These are phyloP conservation scores for Gossypium schwendimanii DNA, from an alignment of 441 rosid genomes.

Conservation along the genomic window DNA sequence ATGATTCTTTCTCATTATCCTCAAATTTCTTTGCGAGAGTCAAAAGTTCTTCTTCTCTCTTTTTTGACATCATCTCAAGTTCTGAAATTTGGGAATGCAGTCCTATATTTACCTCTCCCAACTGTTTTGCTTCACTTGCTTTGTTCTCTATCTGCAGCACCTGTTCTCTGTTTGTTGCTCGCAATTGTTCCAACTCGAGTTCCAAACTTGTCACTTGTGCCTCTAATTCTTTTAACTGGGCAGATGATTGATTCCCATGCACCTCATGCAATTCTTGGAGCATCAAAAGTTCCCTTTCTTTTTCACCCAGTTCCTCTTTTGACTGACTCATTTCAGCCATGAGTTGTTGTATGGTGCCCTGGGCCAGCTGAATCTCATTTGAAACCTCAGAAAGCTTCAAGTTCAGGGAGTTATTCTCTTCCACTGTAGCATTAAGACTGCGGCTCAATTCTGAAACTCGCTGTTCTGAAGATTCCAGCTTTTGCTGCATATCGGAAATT, in stretches of 20 bases:
- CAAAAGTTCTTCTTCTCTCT: constrained; percentile 42
- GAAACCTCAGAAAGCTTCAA: constrained; percentile 39
- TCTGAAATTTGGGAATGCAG: constrained; percentile 43
- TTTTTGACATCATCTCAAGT: constrained; percentile 37
- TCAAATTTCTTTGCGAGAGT: constrained; percentile 42
- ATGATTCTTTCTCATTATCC: constrained; percentile 29
- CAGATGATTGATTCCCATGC: constrained; percentile 44
- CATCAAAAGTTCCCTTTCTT: constrained; percentile 45
- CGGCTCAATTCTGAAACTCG: constrained; percentile 38
- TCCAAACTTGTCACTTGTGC: constrained; percentile 43
- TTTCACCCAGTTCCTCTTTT: constrained; percentile 43
- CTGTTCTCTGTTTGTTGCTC: constrained; percentile 37
- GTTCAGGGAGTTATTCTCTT: constrained; percentile 52
- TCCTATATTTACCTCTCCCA: constrained; percentile 39
- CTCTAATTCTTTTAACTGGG: constrained; percentile 42
- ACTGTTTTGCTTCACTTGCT: constrained; percentile 38
- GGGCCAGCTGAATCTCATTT: constrained; percentile 45
- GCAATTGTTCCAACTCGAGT: constrained; percentile 46
- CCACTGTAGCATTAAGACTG: constrained; percentile 37
- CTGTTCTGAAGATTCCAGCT: constrained; percentile 45
- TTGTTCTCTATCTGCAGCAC: constrained; percentile 48
- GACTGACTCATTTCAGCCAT: constrained; percentile 36
- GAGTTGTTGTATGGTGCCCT: constrained; percentile 31
- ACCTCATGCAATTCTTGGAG: constrained; percentile 50
- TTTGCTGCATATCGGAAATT: constrained; percentile 41